A percentile compares a stretch with the other conserved stretches of the same genome.
Evolutionary conservation across 768 basidiomycete species (phyloP).

Genomic region (Hygrophorus pudorinus): DNA sequence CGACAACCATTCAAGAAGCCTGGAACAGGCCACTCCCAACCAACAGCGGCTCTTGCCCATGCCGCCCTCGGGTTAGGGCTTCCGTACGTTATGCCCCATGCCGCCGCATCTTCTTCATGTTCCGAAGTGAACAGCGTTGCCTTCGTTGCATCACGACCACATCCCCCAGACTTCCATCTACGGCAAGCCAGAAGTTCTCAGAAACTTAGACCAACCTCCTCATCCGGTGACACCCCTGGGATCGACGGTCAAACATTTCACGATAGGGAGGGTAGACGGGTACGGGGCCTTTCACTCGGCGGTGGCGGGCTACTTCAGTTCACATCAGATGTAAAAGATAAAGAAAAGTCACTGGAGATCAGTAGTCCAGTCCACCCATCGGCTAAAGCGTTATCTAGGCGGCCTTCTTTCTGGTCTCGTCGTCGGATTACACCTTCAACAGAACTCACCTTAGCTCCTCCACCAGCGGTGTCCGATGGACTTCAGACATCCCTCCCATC

Average conservation of each 20-base stretch:
- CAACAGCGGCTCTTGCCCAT: conserved; percentile 38
- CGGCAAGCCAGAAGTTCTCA: conserved; percentile 36
- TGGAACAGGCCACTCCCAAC: conserved; percentile 10
- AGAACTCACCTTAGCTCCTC: conserved; percentile 1
- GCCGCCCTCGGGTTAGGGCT: conserved; percentile 51
- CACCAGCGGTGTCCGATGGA: conserved; percentile 2
- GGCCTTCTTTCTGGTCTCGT: conserved; percentile 60
- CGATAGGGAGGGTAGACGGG: conserved; percentile 18
- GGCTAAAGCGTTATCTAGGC: conserved; percentile 38
- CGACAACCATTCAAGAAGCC: not conserved
- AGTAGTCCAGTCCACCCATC: conserved; percentile 15
- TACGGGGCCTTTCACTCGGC: conserved; percentile 46
- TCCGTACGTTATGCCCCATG: conserved; percentile 38
- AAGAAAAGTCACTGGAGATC: conserved; percentile 22
- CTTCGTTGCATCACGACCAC: conserved; percentile 25
- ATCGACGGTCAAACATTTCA: conserved; percentile 11
- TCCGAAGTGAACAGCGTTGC: conserved; percentile 40
- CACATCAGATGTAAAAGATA: conserved; percentile 38
- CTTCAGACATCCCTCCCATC: conserved; percentile 17
- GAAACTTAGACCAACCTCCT: conserved; percentile 22
- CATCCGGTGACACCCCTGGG: conserved; percentile 9
- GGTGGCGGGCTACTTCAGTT: conserved; percentile 14
- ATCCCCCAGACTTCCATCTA: conserved; percentile 7
- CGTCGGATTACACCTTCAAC: conserved; percentile 27
- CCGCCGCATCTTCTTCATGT: conserved; percentile 30